phyloP scores from a whole-genome alignment of 1,284 basidiomycete genomes.

The Malassezia brasiliensis region DNA sequence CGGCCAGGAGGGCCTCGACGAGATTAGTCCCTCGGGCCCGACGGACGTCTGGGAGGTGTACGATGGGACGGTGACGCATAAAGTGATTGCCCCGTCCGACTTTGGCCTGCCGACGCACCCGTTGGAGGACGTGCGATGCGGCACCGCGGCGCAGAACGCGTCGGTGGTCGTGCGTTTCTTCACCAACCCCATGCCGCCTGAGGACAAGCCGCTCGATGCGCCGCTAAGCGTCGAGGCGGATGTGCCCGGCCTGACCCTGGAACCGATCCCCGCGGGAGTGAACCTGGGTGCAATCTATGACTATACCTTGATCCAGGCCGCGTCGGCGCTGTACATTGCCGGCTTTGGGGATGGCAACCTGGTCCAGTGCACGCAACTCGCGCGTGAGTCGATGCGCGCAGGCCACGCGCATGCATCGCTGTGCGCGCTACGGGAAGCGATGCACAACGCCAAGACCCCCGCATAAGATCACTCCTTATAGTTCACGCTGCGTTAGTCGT shows the following conservation, averaged over 20 bases:
- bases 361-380: constrained; percentile 6
- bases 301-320: constrained; percentile 41
- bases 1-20: constrained; percentile 81
- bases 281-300: constrained; percentile 32
- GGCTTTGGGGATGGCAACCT: constrained; percentile 19
- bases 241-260: constrained; percentile 5
- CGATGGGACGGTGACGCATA: constrained; percentile 27
- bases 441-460: constrained; percentile 2
- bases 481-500: not conserved
- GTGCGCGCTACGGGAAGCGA: constrained; percentile 1
- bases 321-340: constrained; percentile 41
- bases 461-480: not conserved
- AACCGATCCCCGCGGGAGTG: constrained; percentile 29
- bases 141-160: constrained; percentile 34
- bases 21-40: constrained; percentile 77
- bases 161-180: constrained; percentile 36
- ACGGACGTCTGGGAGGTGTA: constrained; percentile 57
- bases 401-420: constrained; percentile 4
- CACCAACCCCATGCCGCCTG: not conserved
- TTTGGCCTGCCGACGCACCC: constrained; percentile 35
- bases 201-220: constrained; percentile 4
- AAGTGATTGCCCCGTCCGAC: constrained; percentile 28
- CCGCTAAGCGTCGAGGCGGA: not conserved
- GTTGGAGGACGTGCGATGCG: constrained; percentile 30
- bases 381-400: constrained; percentile 2